These are phyloP conservation scores for Yamadazyma trypodendri DNA, from an alignment of 1,139 yeast species.

Conservation along the genomic window DNA sequence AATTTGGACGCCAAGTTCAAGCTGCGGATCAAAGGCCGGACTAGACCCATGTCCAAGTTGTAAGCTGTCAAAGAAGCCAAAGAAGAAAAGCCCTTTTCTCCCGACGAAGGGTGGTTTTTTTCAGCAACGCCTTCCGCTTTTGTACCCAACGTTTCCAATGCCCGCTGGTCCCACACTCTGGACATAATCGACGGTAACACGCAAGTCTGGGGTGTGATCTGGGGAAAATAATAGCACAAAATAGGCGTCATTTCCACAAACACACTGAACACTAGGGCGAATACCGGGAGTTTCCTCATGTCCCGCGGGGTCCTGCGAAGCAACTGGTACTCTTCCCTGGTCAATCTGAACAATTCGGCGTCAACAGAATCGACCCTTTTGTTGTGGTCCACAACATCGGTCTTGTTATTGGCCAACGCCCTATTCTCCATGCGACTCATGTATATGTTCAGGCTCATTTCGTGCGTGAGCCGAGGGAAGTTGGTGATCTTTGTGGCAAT, in stretches of 20 bases:
- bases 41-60: conserved; percentile 37
- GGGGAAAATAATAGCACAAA: conserved; percentile 57
- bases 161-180: conserved; percentile 29
- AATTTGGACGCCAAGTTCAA: conserved; percentile 41
- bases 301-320: conserved; percentile 60
- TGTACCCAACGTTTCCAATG: too few relatives aligned
- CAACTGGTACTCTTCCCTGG: conserved; percentile 54
- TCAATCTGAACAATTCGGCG: conserved; percentile 31
- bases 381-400: conserved; percentile 16
- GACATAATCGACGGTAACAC: conserved; percentile 52
- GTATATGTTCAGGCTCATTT: conserved; percentile 38
- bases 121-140: too few relatives aligned
- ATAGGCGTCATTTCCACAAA: conserved; percentile 67
- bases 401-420: conserved; percentile 16
- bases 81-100: conserved; percentile 14
- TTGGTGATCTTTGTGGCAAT: conserved; percentile 25
- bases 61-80: conserved; percentile 42
- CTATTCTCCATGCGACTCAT: conserved; percentile 29
- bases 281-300: conserved; percentile 58
- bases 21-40: conserved; percentile 29
- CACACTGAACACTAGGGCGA: conserved; percentile 54
- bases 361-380: conserved; percentile 9
- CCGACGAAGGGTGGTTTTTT: too few relatives aligned
- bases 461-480: conserved; percentile 27
- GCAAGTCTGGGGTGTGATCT: conserved; percentile 70